Percentiles rank a stretch among this genome's conserved stretches.
Conservation (phyloP, 306 rosid genomes). For the Echinosophora koreensis region DNA sequence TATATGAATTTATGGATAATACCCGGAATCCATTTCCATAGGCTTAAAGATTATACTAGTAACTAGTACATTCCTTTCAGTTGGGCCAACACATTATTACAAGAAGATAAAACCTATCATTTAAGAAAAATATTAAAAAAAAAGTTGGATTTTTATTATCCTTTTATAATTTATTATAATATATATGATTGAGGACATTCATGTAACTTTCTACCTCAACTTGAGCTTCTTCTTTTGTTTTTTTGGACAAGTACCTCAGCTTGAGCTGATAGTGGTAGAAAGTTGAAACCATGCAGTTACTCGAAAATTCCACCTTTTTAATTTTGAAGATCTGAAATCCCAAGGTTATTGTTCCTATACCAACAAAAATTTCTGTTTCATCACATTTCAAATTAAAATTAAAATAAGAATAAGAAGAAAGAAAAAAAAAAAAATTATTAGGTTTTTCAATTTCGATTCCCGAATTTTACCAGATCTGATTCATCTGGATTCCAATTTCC, state of each 20-base stretch:
- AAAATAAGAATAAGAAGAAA: neutral
- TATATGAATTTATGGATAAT: too few relatives aligned
- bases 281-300: neutral
- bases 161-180: too few relatives aligned
- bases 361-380: neutral
- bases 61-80: too few relatives aligned
- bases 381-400: slow-evolving; percentile 15
- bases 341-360: slow-evolving; percentile 13
- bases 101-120: too few relatives aligned
- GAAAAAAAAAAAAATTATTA: neutral
- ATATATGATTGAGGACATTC: slow-evolving; percentile 30
- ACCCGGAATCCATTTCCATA: too few relatives aligned
- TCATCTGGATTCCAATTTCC: slow-evolving; percentile 23
- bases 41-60: too few relatives aligned
- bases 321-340: slow-evolving; percentile 15
- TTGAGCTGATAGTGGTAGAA: slow-evolving; percentile 18
- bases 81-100: too few relatives aligned
- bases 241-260: too few relatives aligned
- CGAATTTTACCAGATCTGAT: slow-evolving; percentile 51
- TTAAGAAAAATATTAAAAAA: too few relatives aligned
- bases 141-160: too few relatives aligned
- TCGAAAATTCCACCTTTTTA: slow-evolving; percentile 2
- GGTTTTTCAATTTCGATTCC: slow-evolving; percentile 4
- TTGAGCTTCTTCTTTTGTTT: too few relatives aligned
- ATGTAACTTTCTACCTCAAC: slow-evolving; percentile 31